Evolutionary conservation across 2,329 filamentous ascomycete species (phyloP), one percentile per base, ranked within the genome.

Genomic region (Neofusicoccum parvum): DNA sequence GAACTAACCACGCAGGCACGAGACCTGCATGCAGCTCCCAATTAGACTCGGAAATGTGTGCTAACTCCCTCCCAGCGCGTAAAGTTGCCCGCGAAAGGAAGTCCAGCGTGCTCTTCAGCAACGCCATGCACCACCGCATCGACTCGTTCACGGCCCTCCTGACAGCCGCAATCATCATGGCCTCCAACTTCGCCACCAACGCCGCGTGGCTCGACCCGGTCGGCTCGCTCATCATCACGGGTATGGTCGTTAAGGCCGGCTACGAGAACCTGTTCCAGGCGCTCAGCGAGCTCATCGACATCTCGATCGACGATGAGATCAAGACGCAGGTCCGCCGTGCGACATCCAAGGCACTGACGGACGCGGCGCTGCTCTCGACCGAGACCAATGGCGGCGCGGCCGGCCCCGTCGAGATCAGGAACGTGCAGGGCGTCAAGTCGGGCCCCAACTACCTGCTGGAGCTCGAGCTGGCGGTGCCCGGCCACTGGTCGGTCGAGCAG

Each of bases 381-480:
- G 27, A 32, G 27, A 5, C 27, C 5, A 32, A 32, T 3, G 27
- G 27, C 27, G 27, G 27, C 27, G 46, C 15, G 2, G 50, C 37
- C 48, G 69, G 70, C 39, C 70, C 68, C 56, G 73, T 90, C 20
- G 65, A 92, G 73, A 80, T 97, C 51, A 86, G 90, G 50, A 90
- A 92, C 50, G 86, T 98, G 3, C 91, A 92, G 69, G 95, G 95
- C 64, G 86, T 97, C 79, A 99, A 99, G 80, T 95, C 92, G 3
- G 95, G 95, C 36, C 95, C 97, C 78, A 99, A 97, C 80, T 97
- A 96, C 76, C 83, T 98, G 36, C 89, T 98, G 71, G 95, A 98
- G 71, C 78, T 99, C 7, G 94, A 97, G 76, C 80, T 98, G 67
- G 90, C 87, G 1, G 91, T 96, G 15, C 92, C 94, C 0, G 86